These are phyloP conservation scores for Stropharia rugosoannulata DNA, from an alignment of 768 basidiomycete genomes.

Conservation along the genomic window DNA sequence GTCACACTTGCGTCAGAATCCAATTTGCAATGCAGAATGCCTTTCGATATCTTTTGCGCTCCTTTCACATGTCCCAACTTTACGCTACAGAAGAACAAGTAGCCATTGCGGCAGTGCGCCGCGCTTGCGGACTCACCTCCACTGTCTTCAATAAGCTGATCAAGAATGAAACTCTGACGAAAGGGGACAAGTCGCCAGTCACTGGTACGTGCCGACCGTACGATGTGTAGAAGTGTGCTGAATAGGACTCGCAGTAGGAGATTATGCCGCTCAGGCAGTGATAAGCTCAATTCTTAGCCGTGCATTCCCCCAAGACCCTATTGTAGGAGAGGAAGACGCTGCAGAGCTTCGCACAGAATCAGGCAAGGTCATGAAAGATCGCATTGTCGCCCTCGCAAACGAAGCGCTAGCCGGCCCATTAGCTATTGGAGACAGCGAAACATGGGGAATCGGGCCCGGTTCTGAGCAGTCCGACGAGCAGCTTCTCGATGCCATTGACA, in stretches of 20 bases:
- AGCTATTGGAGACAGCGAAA: conserved; percentile 51
- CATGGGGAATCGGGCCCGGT: conserved; percentile 74
- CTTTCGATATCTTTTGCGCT: conserved; percentile 14
- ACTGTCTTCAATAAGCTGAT: conserved; percentile 86
- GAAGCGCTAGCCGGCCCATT: conserved; percentile 65
- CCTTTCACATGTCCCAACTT: conserved; percentile 44
- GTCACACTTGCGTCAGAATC: neutral
- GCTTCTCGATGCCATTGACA: conserved; percentile 85
- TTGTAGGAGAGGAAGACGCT: conserved; percentile 96
- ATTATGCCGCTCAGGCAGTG: conserved; percentile 92
- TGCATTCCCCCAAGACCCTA: conserved; percentile 82
- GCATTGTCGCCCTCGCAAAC: conserved; percentile 82
- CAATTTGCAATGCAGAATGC: conserved; percentile 3
- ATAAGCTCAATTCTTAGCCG: conserved; percentile 76
- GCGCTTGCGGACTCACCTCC: conserved; percentile 82
- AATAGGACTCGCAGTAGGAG: conserved; percentile 61
- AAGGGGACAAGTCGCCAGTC: conserved; percentile 91
- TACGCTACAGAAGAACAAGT: conserved; percentile 74
- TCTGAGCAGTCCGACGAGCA: conserved; percentile 50
- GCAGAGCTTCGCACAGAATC: conserved; percentile 55
- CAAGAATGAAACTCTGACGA: conserved; percentile 82
- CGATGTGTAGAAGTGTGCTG: neutral
- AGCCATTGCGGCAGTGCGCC: conserved; percentile 82
- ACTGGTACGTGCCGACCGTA: conserved; percentile 52
- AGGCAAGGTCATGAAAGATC: conserved; percentile 32